Evolutionary conservation across 2,329 filamentous ascomycete genomes (phyloP).

Genomic region (Xylaria sp.): DNA sequence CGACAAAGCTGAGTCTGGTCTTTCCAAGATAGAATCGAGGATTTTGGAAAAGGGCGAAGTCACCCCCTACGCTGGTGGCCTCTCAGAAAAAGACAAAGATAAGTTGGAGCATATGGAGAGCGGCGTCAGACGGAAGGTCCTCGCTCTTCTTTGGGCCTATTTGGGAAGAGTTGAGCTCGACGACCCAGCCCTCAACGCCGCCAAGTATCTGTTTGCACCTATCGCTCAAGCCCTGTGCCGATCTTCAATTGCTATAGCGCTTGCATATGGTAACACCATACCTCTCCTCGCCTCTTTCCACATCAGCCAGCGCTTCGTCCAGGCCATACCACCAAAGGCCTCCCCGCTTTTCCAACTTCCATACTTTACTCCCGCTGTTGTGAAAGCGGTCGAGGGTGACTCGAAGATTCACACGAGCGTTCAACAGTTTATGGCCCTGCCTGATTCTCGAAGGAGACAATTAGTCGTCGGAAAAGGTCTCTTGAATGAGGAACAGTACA

Average conservation of each 20-base stretch:
- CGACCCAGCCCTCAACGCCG: slow-evolving; percentile 78
- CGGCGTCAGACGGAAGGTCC: slow-evolving; percentile 82
- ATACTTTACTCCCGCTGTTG: slow-evolving; percentile 77
- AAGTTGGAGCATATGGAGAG: slow-evolving; percentile 84
- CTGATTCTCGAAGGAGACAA: slow-evolving; percentile 77
- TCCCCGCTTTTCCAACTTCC: slow-evolving; percentile 94
- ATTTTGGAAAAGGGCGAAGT: slow-evolving; percentile 72
- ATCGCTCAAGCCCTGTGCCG: slow-evolving; percentile 87
- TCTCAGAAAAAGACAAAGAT: slow-evolving; percentile 79
- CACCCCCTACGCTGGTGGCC: slow-evolving; percentile 63
- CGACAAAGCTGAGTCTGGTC: slow-evolving; percentile 80
- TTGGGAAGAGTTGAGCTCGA: slow-evolving; percentile 87
- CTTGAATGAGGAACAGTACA: slow-evolving; percentile 80
- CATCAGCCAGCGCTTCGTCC: slow-evolving; percentile 86
- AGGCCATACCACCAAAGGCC: slow-evolving; percentile 83
- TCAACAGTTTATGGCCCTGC: slow-evolving; percentile 88
- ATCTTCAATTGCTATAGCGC: slow-evolving; percentile 85
- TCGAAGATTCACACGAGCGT: slow-evolving; percentile 80
- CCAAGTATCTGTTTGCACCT: slow-evolving; percentile 90
- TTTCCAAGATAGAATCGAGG: slow-evolving; percentile 85
- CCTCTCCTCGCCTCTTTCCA: slow-evolving; percentile 86
- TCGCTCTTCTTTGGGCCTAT: slow-evolving; percentile 95
- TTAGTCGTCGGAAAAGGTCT: slow-evolving; percentile 77
- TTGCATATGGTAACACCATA: slow-evolving; percentile 85
- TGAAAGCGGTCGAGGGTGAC: slow-evolving; percentile 76